A percentile compares a stretch with the other conserved stretches of the same genome.
Evolutionary conservation across 2,329 filamentous ascomycete genomes (phyloP).

Genomic region (Alternaria tenuissima): DNA sequence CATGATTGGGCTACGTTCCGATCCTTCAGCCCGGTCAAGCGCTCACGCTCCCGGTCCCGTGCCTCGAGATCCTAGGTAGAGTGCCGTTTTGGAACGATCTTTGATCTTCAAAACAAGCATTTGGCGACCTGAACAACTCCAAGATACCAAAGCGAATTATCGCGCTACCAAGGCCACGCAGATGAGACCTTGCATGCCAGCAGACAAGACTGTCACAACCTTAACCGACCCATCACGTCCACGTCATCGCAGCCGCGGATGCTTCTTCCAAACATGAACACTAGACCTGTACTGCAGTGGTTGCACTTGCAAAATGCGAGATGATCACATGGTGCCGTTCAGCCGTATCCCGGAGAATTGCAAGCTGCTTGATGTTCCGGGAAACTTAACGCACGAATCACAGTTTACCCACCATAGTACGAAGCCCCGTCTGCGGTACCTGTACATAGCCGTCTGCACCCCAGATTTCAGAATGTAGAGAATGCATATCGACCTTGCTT

Average conservation of each 20-base stretch:
- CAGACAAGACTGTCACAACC: not conserved
- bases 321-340: constrained; percentile 11
- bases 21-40: constrained; percentile 2
- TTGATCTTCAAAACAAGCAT: not conserved
- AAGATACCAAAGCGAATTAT: not conserved
- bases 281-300: not conserved
- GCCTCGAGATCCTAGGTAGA: not conserved
- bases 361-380: constrained; percentile 4
- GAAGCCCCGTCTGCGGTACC: constrained; percentile 2
- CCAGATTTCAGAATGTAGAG: constrained; percentile 19
- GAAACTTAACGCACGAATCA: constrained; percentile 17
- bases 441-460: constrained; percentile 24
- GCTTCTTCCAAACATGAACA: constrained; percentile 2
- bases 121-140: not conserved
- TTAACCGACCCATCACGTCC: constrained; percentile 2
- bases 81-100: not conserved
- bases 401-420: constrained; percentile 23
- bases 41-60: not conserved
- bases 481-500: constrained; percentile 7
- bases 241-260: constrained; percentile 6
- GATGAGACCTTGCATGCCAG: constrained; percentile 2
- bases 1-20: not conserved
- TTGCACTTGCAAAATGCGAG: not conserved
- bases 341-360: constrained; percentile 17
- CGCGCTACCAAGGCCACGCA: not conserved